Conservation (phyloP, 2,329 filamentous ascomycete species). For the Myriosclerotinia duriaeana region DNA sequence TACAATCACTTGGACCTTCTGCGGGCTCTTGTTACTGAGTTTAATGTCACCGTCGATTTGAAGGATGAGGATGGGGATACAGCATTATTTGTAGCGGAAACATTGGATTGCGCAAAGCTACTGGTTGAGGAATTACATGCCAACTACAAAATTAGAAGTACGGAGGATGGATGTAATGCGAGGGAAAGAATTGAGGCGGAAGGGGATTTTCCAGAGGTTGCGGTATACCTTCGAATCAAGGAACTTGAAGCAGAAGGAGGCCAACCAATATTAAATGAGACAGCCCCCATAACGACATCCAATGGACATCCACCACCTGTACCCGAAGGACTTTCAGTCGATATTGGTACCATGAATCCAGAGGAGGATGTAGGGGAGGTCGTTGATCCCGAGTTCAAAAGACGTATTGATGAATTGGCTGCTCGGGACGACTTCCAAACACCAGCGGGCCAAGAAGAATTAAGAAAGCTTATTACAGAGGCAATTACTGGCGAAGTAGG, state of each 20-base stretch:
- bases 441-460: constrained; percentile 73
- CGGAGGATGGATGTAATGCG: constrained; percentile 71
- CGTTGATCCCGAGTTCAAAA: constrained; percentile 78
- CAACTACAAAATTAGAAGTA: constrained; percentile 63
- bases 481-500: constrained; percentile 69
- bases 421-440: constrained; percentile 79
- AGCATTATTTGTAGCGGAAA: constrained; percentile 90
- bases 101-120: constrained; percentile 70
- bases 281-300: background rate
- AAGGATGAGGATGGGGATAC: constrained; percentile 91
- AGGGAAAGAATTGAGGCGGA: constrained; percentile 77
- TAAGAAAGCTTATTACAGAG: constrained; percentile 78
- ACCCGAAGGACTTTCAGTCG: constrained; percentile 75
- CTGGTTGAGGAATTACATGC: constrained; percentile 81
- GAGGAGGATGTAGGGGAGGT: constrained; percentile 61
- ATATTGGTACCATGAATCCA: constrained; percentile 71
- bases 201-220: constrained; percentile 73
- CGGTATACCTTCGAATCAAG: constrained; percentile 61
- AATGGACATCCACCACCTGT: constrained; percentile 55
- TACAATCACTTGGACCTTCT: constrained; percentile 86
- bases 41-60: constrained; percentile 75
- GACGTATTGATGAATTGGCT: constrained; percentile 86
- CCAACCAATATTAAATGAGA: background rate
- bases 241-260: constrained; percentile 33
- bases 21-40: constrained; percentile 70